Evolutionary conservation across 352 stramenopile genomes (phyloP).

Genomic region (Pythium scleroteichum): DNA sequence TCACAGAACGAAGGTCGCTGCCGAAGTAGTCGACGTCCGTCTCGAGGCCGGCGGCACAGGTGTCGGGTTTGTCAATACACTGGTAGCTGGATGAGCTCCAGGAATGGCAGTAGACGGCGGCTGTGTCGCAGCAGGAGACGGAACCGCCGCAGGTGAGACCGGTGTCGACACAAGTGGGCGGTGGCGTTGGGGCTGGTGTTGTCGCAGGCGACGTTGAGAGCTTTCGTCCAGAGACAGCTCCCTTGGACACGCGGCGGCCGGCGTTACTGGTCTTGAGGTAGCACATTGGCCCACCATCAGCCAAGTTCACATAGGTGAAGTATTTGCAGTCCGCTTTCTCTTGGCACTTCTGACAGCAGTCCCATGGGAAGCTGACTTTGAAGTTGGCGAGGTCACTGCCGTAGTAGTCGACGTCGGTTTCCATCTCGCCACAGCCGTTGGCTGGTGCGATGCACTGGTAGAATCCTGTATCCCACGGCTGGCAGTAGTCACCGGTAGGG

Average conservation of each 20-base stretch:
- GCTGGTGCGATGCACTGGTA: conserved; percentile 52
- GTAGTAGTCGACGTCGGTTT: conserved; percentile 52
- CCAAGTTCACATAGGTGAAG: conserved; percentile 60
- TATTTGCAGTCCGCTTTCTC: conserved; percentile 38
- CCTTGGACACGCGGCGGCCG: conserved; percentile 20
- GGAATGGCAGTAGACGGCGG: conserved; percentile 18
- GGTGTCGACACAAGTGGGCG: neutral
- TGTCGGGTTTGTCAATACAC: conserved; percentile 11
- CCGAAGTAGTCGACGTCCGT: conserved; percentile 28
- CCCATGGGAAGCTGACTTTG: conserved; percentile 31
- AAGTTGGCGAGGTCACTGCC: conserved; percentile 30
- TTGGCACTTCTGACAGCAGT: conserved; percentile 47
- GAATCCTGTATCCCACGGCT: conserved; percentile 53
- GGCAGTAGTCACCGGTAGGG: conserved; percentile 37
- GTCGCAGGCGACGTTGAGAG: conserved; percentile 33
- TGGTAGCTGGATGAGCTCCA: conserved; percentile 10
- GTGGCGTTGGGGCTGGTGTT: conserved; percentile 32
- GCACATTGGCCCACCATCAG: conserved; percentile 48
- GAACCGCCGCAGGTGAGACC: conserved; percentile 8
- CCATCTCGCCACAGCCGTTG: conserved; percentile 35
- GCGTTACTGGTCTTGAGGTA: conserved; percentile 46
- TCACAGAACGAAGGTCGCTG: conserved; percentile 9
- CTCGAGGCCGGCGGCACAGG: conserved; percentile 17
- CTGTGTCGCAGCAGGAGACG: conserved; percentile 17
- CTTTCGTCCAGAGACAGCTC: conserved; percentile 25